Conservation (phyloP, 1,284 basidiomycete species). For the Fomes fomentarius region DNA sequence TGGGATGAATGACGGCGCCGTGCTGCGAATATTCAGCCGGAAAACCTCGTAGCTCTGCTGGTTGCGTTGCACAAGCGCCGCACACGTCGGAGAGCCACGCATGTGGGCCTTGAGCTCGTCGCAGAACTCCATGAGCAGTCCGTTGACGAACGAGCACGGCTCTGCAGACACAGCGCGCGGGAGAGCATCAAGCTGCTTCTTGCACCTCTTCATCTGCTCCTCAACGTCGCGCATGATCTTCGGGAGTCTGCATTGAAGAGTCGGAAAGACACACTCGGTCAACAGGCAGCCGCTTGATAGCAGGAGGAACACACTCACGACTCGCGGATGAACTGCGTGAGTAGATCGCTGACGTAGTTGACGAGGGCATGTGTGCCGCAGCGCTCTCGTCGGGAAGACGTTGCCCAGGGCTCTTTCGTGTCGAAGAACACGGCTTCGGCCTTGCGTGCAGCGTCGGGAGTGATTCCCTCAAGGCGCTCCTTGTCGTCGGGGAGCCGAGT, state of each 20-base stretch:
- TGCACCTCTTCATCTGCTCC: conserved; percentile 38
- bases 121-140: conserved; percentile 49
- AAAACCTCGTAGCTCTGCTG: conserved; percentile 37
- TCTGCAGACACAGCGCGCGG: conserved; percentile 45
- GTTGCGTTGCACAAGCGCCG: conserved; percentile 41
- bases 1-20: conserved; percentile 41
- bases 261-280: background rate
- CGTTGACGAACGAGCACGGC: conserved; percentile 48
- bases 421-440: conserved; percentile 51
- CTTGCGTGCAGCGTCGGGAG: conserved; percentile 40
- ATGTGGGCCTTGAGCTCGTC: conserved; percentile 39
- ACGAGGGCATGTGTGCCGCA: conserved; percentile 63
- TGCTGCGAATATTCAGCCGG: conserved; percentile 39
- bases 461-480: conserved; percentile 45
- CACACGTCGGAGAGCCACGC: conserved; percentile 36
- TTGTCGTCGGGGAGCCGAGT: conserved; percentile 63
- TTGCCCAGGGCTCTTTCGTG: conserved; percentile 51
- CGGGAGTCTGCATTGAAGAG: background rate
- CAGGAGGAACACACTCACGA: background rate
- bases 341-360: conserved; percentile 48
- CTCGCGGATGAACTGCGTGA: conserved; percentile 37
- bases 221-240: conserved; percentile 47
- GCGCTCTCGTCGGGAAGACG: conserved; percentile 42
- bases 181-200: conserved; percentile 29
- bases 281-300: background rate